Evolutionary conservation across 2,329 filamentous ascomycete genomes (phyloP).

Genomic region (Exserohilum turcica): DNA sequence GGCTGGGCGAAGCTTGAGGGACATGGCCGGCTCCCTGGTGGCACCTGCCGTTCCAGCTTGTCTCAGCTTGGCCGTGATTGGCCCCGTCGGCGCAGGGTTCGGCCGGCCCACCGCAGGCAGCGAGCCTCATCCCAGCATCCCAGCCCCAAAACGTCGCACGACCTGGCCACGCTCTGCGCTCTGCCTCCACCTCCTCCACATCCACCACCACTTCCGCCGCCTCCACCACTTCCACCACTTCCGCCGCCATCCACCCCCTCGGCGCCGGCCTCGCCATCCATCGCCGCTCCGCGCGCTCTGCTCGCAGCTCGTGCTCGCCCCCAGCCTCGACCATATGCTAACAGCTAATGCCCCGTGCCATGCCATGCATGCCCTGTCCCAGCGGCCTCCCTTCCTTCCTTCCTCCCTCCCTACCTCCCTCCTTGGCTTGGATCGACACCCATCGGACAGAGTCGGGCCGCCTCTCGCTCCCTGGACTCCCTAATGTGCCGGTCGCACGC

Average conservation of each 20-base stretch:
- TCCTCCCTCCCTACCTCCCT: background rate
- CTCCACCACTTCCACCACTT: no score
- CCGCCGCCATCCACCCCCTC: no score
- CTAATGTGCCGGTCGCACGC: no score
- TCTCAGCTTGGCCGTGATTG: background rate
- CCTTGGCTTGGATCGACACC: background rate
- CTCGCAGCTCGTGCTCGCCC: background rate
- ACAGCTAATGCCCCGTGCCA: no score
- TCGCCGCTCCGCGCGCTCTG: no score
- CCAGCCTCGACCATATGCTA: no score
- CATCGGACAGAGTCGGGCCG: constrained; percentile 2
- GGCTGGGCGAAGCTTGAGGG: constrained; percentile 22
- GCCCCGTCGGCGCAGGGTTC: constrained; percentile 4
- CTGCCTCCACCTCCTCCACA: no score
- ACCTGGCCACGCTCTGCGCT: background rate
- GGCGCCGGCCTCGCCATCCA: no score
- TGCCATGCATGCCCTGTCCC: no score
- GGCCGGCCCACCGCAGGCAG: constrained; percentile 8
- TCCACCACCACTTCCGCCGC: no score
- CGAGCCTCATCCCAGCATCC: background rate
- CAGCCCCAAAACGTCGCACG: constrained; percentile 10
- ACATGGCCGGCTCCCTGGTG: constrained; percentile 15
- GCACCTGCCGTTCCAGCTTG: constrained; percentile 18
- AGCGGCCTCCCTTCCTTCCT: no score
- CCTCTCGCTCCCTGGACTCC: background rate